phyloP scores from a whole-genome alignment of 495 filamentous ascomycete species.

The Glarea lozoyensis region DNA sequence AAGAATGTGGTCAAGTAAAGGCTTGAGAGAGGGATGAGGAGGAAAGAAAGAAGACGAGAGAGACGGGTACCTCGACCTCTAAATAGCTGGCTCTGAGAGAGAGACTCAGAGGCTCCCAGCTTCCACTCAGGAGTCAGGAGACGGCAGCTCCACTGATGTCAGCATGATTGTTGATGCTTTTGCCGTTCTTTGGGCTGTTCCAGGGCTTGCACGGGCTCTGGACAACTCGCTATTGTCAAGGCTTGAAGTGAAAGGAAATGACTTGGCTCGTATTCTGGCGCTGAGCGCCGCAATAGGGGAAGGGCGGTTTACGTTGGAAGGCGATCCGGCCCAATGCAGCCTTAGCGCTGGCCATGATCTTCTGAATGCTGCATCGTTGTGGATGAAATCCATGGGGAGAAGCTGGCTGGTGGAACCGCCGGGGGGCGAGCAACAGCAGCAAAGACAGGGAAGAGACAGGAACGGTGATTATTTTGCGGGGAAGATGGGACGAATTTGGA shows the following conservation, averaged over 20 bases:
- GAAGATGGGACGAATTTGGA: too few relatives aligned
- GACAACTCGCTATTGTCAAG: neutral
- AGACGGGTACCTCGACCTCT: neutral
- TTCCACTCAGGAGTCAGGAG: too few relatives aligned
- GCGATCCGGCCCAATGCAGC: too few relatives aligned
- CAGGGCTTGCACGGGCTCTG: neutral
- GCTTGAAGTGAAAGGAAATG: slow-evolving; percentile 1
- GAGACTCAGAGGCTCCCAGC: neutral
- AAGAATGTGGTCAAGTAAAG: slow-evolving; percentile 15
- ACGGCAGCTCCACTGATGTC: neutral
- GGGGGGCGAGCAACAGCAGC: too few relatives aligned
- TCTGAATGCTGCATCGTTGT: too few relatives aligned
- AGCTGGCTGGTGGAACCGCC: too few relatives aligned
- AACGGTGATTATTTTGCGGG: too few relatives aligned
- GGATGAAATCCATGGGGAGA: too few relatives aligned
- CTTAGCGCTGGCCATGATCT: too few relatives aligned
- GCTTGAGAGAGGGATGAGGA: slow-evolving; percentile 9
- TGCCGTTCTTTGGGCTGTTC: neutral
- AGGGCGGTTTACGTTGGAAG: too few relatives aligned
- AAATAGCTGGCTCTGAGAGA: neutral
- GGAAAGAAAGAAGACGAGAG: slow-evolving; percentile 1
- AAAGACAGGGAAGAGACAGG: too few relatives aligned
- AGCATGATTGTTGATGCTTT: neutral
- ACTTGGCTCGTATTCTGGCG: neutral
- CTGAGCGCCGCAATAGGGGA: neutral